Evolutionary conservation across 352 stramenopile genomes (phyloP).

Genomic region (Globisporangium mamillatum): DNA sequence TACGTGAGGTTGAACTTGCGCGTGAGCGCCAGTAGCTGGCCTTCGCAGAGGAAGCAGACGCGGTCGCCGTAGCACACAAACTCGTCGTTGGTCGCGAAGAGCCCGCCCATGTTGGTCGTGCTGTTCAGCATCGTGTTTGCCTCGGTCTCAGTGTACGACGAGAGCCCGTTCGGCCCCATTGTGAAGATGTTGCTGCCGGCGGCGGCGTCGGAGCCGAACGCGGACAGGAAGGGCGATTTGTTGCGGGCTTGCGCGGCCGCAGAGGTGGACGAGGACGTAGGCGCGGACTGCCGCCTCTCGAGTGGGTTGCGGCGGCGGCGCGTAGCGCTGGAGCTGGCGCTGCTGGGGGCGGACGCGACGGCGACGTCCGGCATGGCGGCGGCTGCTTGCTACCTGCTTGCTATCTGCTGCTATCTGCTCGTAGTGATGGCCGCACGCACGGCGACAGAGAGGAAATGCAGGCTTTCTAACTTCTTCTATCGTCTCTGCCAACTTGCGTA

Average conservation of each 20-base stretch:
- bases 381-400: background rate
- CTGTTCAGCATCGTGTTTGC: background rate
- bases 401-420: background rate
- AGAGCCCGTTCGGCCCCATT: background rate
- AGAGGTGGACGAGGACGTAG: background rate
- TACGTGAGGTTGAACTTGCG: slow-evolving; percentile 80
- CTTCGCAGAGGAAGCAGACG: slow-evolving; percentile 69
- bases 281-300: slow-evolving; percentile 13
- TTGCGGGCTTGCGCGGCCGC: background rate
- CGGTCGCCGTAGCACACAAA: slow-evolving; percentile 79
- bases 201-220: background rate
- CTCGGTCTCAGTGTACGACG: background rate
- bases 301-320: background rate
- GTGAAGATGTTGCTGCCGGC: background rate
- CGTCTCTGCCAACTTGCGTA: background rate
- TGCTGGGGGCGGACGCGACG: background rate
- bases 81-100: slow-evolving; percentile 27
- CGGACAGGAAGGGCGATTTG: background rate
- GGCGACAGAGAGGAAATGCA: background rate
- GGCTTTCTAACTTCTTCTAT: background rate
- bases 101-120: background rate
- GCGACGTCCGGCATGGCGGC: slow-evolving; percentile 8
- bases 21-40: slow-evolving; percentile 62
- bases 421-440: background rate
- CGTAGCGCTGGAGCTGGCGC: background rate